Percentiles rank a stretch among this genome's conserved stretches.
Conservation (phyloP, 345 rosid genomes). For the Odontarrhena argentea region DNA sequence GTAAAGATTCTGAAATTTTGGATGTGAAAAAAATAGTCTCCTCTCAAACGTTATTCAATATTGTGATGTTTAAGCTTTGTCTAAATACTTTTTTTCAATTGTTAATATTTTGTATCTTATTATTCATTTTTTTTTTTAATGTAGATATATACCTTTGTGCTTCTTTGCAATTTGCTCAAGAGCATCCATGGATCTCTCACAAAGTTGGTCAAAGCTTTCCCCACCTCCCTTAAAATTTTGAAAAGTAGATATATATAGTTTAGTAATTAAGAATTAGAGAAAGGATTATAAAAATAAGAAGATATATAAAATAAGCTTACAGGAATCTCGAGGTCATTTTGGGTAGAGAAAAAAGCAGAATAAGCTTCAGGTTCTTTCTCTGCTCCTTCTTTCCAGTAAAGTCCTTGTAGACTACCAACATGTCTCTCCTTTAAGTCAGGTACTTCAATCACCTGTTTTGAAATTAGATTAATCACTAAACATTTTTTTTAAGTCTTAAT, state of each 20-base stretch:
- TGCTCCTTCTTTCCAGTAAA: constrained; percentile 42
- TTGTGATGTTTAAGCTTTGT: too few relatives aligned
- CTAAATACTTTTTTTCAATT: too few relatives aligned
- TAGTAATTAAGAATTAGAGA: neutral
- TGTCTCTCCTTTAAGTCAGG: constrained; percentile 43
- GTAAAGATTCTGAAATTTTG: too few relatives aligned
- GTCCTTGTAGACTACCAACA: constrained; percentile 42
- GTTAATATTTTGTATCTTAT: too few relatives aligned
- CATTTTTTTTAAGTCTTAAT: too few relatives aligned
- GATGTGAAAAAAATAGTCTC: too few relatives aligned
- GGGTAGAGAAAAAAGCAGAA: constrained; percentile 42
- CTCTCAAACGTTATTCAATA: too few relatives aligned
- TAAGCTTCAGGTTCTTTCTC: constrained; percentile 46
- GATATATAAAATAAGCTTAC: neutral
- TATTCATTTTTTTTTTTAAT: too few relatives aligned
- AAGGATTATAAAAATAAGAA: too few relatives aligned
- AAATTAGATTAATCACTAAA: neutral
- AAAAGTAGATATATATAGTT: neutral
- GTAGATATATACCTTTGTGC: constrained; percentile 35
- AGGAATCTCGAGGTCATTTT: constrained; percentile 43
- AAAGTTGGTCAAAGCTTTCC: constrained; percentile 46
- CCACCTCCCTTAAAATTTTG: constrained; percentile 41
- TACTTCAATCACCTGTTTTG: constrained; percentile 37
- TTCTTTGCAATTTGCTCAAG: constrained; percentile 42
- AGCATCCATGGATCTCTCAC: constrained; percentile 43